Evolutionary conservation across 257 asterid genomes (phyloP).

Genomic region (Nicotiana sylvestris): DNA sequence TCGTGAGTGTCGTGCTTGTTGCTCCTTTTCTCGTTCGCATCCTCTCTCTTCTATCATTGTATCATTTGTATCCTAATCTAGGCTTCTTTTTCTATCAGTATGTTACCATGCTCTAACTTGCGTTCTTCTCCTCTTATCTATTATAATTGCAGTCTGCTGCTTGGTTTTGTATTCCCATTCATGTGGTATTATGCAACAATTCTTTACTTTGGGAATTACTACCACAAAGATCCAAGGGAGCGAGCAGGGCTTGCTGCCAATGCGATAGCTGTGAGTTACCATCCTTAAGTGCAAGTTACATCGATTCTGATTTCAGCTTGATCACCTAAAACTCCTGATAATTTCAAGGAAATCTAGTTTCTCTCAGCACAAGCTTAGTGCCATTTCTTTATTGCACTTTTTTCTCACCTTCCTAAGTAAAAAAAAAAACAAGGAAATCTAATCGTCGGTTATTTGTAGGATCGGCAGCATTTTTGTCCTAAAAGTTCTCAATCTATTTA

Average conservation of each 20-base stretch:
- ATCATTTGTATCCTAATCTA: conserved; percentile 19
- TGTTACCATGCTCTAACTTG: not conserved
- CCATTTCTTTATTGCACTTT: not conserved
- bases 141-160: not conserved
- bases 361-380: not conserved
- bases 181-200: conserved; percentile 94
- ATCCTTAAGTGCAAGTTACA: conserved; percentile 1
- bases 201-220: conserved; percentile 82
- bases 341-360: not conserved
- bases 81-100: conserved; percentile 26
- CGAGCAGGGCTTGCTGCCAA: conserved; percentile 98
- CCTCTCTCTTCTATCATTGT: not conserved
- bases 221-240: conserved; percentile 93
- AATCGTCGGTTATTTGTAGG: not conserved
- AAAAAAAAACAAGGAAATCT: not conserved
- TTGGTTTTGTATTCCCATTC: conserved; percentile 60
- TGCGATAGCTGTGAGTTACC: conserved; percentile 75
- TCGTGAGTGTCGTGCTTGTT: conserved; percentile 39
- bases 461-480: not conserved
- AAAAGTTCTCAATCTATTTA: not conserved
- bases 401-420: not conserved
- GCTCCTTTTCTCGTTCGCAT: conserved; percentile 5
- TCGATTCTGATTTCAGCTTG: not conserved
- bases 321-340: not conserved
- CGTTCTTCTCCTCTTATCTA: conserved; percentile 6